phyloP scores from a whole-genome alignment of 75 land plant genomes.

The Pinus albicaulis region DNA sequence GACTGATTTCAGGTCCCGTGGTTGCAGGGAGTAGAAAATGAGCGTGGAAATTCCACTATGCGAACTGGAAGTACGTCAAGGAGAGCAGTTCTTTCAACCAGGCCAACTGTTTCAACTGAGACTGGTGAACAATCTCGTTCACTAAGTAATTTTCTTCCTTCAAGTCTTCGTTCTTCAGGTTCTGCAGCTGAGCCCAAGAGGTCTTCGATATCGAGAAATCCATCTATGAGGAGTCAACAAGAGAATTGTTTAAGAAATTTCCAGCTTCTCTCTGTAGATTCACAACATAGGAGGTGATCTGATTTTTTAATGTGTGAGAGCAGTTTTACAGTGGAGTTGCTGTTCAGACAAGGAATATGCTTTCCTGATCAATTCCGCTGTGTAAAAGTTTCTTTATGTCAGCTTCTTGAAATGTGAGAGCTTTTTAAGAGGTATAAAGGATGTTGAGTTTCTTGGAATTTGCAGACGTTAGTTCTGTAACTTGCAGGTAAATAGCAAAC shows the following conservation, averaged over 20 bases:
- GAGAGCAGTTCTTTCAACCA: slow-evolving; percentile 4
- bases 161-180: slow-evolving; percentile 7
- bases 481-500: slow-evolving; percentile 7
- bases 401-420: not conserved
- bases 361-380: slow-evolving; percentile 2
- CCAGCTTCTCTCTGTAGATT: slow-evolving; percentile 8
- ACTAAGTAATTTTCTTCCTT: not conserved
- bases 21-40: slow-evolving; percentile 8
- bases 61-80: slow-evolving; percentile 6
- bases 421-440: not conserved
- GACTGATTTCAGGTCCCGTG: not conserved
- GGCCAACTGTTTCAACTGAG: slow-evolving; percentile 4
- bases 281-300: slow-evolving; percentile 6
- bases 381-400: not conserved
- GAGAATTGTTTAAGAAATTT: slow-evolving; percentile 7
- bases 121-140: slow-evolving; percentile 6
- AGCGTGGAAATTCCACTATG: not conserved
- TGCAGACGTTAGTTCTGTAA: slow-evolving; percentile 2
- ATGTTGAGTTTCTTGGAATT: not conserved
- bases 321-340: not conserved
- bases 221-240: slow-evolving; percentile 2
- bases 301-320: slow-evolving; percentile 1
- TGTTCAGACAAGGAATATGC: not conserved
- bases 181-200: slow-evolving; percentile 2
- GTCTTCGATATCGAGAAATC: slow-evolving; percentile 6